These are phyloP conservation scores for Rhodotorula sphaerocarpa DNA, from an alignment of 768 basidiomycete genomes.

Conservation along the genomic window DNA sequence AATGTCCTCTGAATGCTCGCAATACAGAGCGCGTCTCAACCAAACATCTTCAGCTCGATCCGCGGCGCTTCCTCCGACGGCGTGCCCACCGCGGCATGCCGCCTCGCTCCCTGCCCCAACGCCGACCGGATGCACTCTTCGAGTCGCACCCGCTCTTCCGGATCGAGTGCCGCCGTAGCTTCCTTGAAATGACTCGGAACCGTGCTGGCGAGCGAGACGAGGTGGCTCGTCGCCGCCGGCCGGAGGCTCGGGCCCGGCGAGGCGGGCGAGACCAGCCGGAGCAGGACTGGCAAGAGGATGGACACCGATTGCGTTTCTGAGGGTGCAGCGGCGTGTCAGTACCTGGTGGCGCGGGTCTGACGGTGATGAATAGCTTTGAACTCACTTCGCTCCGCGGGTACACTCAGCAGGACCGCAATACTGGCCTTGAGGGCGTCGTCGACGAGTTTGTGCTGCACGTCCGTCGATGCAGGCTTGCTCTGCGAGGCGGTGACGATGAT, in stretches of 20 bases:
- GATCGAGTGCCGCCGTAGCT: conserved; percentile 61
- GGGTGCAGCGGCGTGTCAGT: not conserved
- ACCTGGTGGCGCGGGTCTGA: too few species aligned
- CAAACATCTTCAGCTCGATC: conserved; percentile 28
- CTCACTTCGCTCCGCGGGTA: conserved; percentile 60
- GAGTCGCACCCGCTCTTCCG: conserved; percentile 54
- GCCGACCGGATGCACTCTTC: conserved; percentile 64
- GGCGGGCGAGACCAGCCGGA: conserved; percentile 58
- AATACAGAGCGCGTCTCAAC: too few species aligned
- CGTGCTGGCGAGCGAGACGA: conserved; percentile 63
- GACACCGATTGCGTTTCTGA: conserved; percentile 21
- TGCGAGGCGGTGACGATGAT: conserved; percentile 64
- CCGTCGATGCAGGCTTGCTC: conserved; percentile 45
- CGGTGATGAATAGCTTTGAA: too few species aligned
- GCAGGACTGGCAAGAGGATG: conserved; percentile 15
- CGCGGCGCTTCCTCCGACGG: conserved; percentile 6
- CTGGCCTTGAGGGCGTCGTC: conserved; percentile 79
- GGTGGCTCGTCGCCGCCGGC: conserved; percentile 56
- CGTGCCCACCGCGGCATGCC: not conserved
- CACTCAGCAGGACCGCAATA: conserved; percentile 54
- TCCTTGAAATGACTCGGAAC: conserved; percentile 76
- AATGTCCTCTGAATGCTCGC: too few species aligned
- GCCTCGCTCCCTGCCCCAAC: conserved; percentile 2
- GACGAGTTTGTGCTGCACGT: conserved; percentile 40
- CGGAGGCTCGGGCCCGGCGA: conserved; percentile 50